Conservation (phyloP, 73 alveolate species). For the Uronychia binucleata region DNA sequence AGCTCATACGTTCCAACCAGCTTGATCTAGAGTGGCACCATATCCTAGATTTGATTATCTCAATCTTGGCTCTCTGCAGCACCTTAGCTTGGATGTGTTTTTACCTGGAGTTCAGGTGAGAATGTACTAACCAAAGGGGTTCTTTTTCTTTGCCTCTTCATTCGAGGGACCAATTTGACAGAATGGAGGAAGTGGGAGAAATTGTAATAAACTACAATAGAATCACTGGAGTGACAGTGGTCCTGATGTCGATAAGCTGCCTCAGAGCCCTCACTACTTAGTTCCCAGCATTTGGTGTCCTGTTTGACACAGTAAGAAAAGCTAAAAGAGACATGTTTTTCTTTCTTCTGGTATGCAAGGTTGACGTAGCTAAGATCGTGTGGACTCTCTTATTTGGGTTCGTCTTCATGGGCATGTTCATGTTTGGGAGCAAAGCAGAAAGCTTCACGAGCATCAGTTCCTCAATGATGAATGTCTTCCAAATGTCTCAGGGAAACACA, state of each 20-base stretch:
- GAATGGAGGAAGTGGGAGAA: slow-evolving; percentile 3
- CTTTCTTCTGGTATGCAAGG: slow-evolving; percentile 9
- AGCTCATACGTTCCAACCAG: too few species aligned
- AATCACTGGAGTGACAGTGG: slow-evolving; percentile 31
- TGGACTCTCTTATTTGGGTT: background rate
- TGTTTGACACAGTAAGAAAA: slow-evolving; percentile 33
- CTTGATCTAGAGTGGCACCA: too few species aligned
- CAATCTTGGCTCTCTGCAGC: too few species aligned
- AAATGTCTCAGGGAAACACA: background rate
- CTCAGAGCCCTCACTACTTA: slow-evolving; percentile 38
- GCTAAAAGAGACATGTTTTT: slow-evolving; percentile 17
- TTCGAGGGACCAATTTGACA: slow-evolving; percentile 15
- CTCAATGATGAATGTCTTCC: background rate
- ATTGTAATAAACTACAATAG: slow-evolving; percentile 1
- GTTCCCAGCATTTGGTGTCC: slow-evolving; percentile 51
- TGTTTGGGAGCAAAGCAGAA: slow-evolving; percentile 4
- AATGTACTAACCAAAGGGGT: too few species aligned
- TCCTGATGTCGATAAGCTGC: slow-evolving; percentile 36
- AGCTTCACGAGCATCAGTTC: background rate
- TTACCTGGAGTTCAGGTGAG: too few species aligned
- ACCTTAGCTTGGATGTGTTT: too few species aligned
- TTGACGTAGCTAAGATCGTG: background rate
- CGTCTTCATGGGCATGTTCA: background rate
- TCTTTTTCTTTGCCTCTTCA: too few species aligned
- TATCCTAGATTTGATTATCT: too few species aligned